phyloP scores from a whole-genome alignment of 352 stramenopile genomes.

The Plasmopara muralis region DNA sequence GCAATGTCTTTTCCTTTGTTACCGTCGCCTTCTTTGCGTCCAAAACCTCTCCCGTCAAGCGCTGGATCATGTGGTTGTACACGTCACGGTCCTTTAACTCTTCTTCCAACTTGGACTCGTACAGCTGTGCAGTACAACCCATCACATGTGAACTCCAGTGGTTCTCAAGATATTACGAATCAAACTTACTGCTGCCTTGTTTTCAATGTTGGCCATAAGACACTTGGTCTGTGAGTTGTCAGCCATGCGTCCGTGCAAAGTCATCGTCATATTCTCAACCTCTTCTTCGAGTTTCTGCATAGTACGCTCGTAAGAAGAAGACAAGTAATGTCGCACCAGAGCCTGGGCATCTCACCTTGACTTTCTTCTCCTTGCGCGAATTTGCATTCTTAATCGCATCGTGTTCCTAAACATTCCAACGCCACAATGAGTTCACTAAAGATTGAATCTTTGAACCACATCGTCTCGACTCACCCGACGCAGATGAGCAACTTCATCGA shows the following conservation, averaged over 20 bases:
- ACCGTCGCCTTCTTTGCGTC: conserved; percentile 58
- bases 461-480: conserved; percentile 33
- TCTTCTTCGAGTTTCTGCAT: conserved; percentile 64
- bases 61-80: conserved; percentile 82
- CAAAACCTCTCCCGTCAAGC: conserved; percentile 51
- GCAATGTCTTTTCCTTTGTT: conserved; percentile 54
- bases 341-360: conserved; percentile 31
- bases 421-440: neutral
- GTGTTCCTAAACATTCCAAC: conserved; percentile 35
- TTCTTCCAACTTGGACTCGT: conserved; percentile 73
- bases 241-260: conserved; percentile 49
- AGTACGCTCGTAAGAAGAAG: neutral
- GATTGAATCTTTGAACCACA: neutral
- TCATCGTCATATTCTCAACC: conserved; percentile 67
- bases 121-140: conserved; percentile 33
- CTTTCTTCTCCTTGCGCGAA: conserved; percentile 60
- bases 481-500: conserved; percentile 63
- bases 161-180: neutral
- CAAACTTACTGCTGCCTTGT: conserved; percentile 55
- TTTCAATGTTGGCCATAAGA: conserved; percentile 66
- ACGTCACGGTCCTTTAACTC: conserved; percentile 61
- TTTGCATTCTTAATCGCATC: conserved; percentile 64
- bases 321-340: neutral
- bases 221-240: conserved; percentile 52
- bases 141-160: conserved; percentile 2